Conservation (phyloP, 208 protist genomes). For the Herpetomonas samuelpessoai region DNA sequence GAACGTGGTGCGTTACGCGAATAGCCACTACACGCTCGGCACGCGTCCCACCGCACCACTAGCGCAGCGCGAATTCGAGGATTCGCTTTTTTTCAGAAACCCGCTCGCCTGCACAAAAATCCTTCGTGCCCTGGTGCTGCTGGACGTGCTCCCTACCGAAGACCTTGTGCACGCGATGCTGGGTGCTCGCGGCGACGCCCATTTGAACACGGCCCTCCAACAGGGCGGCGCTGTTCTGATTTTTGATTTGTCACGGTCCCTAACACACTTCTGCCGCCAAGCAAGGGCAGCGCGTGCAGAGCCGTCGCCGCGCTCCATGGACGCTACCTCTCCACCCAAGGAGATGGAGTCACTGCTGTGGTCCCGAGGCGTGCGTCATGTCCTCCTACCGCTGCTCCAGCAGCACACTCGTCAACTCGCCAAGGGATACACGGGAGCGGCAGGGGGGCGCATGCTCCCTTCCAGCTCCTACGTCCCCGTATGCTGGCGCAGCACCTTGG, state of each 20-base stretch:
- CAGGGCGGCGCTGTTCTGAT: constrained; percentile 35
- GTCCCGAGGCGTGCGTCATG: constrained; percentile 18
- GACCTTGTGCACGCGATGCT: constrained; percentile 30
- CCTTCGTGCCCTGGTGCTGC: constrained; percentile 49
- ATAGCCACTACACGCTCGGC: neutral
- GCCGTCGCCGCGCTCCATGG: neutral
- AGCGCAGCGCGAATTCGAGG: neutral
- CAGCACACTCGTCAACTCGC: constrained; percentile 1
- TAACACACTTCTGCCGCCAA: constrained; percentile 37
- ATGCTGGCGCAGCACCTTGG: constrained; percentile 28
- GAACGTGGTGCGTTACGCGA: constrained; percentile 10
- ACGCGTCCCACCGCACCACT: no score
- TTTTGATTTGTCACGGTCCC: constrained; percentile 67
- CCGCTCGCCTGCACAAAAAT: constrained; percentile 52
- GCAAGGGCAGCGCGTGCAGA: neutral
- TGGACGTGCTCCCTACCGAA: constrained; percentile 42
- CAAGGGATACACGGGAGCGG: neutral
- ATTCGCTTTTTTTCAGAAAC: constrained; percentile 13
- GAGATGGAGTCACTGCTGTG: constrained; percentile 19
- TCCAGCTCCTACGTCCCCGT: constrained; percentile 23
- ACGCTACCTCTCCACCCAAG: constrained; percentile 4
- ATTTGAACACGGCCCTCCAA: constrained; percentile 12
- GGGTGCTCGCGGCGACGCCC: constrained; percentile 10
- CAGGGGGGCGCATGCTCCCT: neutral
- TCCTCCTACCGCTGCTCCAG: constrained; percentile 21